Evolutionary conservation across 495 filamentous ascomycete genomes (phyloP).

Genomic region (Hypoxylon lienhwacheense): DNA sequence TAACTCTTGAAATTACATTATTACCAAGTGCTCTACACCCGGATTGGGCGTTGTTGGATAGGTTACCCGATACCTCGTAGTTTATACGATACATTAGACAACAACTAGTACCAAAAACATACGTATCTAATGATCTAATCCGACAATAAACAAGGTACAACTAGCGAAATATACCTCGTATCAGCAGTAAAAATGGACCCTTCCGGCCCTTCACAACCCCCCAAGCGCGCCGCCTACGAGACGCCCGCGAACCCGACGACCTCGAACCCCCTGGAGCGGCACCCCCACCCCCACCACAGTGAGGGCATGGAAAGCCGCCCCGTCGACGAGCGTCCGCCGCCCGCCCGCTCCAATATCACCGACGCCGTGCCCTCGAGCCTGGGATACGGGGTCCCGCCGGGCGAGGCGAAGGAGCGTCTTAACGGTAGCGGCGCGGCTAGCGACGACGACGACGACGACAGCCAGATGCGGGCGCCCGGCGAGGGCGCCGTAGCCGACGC

Average conservation of each 20-base stretch:
- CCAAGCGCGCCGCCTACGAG: conserved; percentile 54
- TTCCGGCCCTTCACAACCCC: conserved; percentile 51
- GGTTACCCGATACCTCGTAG: no score
- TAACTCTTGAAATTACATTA: no score
- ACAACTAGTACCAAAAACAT: no score
- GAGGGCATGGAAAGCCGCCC: conserved; percentile 27
- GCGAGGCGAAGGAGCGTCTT: conserved; percentile 30
- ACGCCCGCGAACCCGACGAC: conserved; percentile 54
- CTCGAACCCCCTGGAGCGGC: conserved; percentile 53
- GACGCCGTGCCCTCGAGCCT: conserved; percentile 41
- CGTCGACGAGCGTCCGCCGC: conserved; percentile 33
- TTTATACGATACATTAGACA: no score
- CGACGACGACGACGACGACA: conserved; percentile 53
- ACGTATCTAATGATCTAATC: no score
- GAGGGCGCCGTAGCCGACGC: conserved; percentile 59
- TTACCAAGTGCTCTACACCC: no score
- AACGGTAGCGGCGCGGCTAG: conserved; percentile 35
- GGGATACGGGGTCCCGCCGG: conserved; percentile 40
- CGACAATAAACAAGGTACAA: no score
- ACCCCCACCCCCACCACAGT: conserved; percentile 35
- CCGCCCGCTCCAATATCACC: conserved; percentile 26
- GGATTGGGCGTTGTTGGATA: no score
- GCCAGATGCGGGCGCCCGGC: conserved; percentile 54
- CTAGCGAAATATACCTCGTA: background rate
- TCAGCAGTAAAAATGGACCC: conserved; percentile 37